A percentile compares a stretch with the other conserved stretches of the same genome.
These are phyloP conservation scores for Funneliformis mosseae DNA, from an alignment of 192 early-diverging fungal species.

Conservation along the genomic window DNA sequence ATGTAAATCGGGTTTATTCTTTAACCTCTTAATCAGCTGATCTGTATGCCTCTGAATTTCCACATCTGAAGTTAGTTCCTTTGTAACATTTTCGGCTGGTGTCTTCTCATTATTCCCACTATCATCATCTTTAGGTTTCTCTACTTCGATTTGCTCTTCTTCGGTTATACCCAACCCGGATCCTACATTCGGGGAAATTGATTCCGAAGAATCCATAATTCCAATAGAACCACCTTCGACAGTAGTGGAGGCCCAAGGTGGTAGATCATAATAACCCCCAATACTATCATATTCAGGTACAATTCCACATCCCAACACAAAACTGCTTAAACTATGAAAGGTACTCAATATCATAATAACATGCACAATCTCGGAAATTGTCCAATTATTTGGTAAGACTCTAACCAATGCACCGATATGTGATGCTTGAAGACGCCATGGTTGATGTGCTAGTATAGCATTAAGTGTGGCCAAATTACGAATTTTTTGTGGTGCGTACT, in stretches of 20 bases:
- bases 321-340: constrained; percentile 54
- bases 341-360: constrained; percentile 53
- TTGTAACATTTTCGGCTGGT: too few species aligned
- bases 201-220: background rate
- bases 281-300: constrained; percentile 59
- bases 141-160: background rate
- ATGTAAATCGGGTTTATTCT: background rate
- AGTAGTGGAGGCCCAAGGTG: constrained; percentile 32
- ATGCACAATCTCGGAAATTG: constrained; percentile 55
- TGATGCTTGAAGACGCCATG: constrained; percentile 49
- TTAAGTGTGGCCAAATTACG: constrained; percentile 48
- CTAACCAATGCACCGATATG: constrained; percentile 48
- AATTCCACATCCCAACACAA: constrained; percentile 58
- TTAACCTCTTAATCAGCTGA: background rate
- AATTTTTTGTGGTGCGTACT: constrained; percentile 52
- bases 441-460: constrained; percentile 55
- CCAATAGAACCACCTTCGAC: background rate
- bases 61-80: background rate
- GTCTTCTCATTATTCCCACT: too few species aligned
- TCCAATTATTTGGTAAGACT: constrained; percentile 50
- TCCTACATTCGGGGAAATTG: background rate
- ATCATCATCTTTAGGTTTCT: too few species aligned
- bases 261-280: constrained; percentile 44
- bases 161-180: background rate
- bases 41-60: background rate